phyloP scores from a whole-genome alignment of 805 yeast genomes.

The Myxozyma kluyveri region DNA sequence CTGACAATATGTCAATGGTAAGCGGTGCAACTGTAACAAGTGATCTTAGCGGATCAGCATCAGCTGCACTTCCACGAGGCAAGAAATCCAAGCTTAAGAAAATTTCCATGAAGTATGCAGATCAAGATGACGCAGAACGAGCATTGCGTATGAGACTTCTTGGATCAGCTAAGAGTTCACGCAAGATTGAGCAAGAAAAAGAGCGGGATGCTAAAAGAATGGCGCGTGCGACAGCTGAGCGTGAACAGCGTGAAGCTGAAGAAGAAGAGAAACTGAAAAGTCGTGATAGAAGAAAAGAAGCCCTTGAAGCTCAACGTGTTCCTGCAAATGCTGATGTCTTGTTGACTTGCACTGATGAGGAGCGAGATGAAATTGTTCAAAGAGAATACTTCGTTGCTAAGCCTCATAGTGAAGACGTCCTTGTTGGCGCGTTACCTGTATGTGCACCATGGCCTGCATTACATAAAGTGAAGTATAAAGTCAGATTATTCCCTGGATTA shows the following conservation, averaged over 20 bases:
- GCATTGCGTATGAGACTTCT: slow-evolving; percentile 69
- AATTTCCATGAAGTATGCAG: slow-evolving; percentile 76
- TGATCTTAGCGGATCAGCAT: slow-evolving; percentile 5
- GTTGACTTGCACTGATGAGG: slow-evolving; percentile 33
- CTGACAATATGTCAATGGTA: neutral
- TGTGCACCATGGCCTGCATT: slow-evolving; percentile 92
- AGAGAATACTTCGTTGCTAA: slow-evolving; percentile 41
- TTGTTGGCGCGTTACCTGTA: slow-evolving; percentile 69
- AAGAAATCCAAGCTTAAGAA: slow-evolving; percentile 81
- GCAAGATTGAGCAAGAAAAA: slow-evolving; percentile 12
- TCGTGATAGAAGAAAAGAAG: slow-evolving; percentile 32
- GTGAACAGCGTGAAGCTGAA: slow-evolving; percentile 19
- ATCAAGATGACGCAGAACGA: slow-evolving; percentile 90
- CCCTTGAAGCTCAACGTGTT: slow-evolving; percentile 25
- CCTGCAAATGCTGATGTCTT: slow-evolving; percentile 18
- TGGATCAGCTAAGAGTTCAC: slow-evolving; percentile 64
- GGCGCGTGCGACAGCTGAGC: slow-evolving; percentile 19
- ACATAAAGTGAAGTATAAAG: slow-evolving; percentile 70
- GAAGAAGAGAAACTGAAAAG: slow-evolving; percentile 41
- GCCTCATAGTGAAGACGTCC: slow-evolving; percentile 46
- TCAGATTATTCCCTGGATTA: slow-evolving; percentile 72
- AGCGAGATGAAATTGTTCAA: slow-evolving; percentile 43
- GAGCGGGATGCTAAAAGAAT: slow-evolving; percentile 33
- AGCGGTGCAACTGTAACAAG: neutral
- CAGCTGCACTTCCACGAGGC: slow-evolving; percentile 61